Evolutionary conservation across 2,329 filamentous ascomycete species (phyloP).

Genomic region (Ceratocystis smalleyi): DNA sequence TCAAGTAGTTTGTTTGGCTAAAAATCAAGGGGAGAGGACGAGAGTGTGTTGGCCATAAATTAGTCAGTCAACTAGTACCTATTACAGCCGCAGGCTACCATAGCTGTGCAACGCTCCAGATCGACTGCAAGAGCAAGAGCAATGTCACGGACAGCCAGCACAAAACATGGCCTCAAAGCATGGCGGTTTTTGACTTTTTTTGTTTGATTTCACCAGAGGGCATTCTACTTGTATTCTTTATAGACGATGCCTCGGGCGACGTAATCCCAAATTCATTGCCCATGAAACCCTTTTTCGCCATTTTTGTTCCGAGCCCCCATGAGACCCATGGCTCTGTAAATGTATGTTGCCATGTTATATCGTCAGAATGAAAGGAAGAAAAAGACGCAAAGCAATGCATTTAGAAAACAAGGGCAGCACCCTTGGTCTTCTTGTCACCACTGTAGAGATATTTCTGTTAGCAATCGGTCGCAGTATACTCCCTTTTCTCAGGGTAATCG

Average conservation of each 20-base stretch:
- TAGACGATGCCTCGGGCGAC: conserved; percentile 28
- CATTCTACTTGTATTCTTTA: conserved; percentile 30
- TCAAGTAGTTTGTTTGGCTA: neutral
- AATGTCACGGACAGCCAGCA: neutral
- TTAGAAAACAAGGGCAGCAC: conserved; percentile 99
- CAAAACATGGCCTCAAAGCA: neutral
- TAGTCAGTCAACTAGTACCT: neutral
- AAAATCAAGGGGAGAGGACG: neutral
- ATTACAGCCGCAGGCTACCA: neutral
- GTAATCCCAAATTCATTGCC: conserved; percentile 20
- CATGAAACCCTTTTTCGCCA: conserved; percentile 33
- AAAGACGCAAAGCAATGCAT: conserved; percentile 32
- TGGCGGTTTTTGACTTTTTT: conserved; percentile 18
- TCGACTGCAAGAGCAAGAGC: neutral
- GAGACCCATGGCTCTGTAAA: conserved; percentile 8
- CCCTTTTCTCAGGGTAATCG: neutral
- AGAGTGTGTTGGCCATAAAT: neutral
- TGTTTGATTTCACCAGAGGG: conserved; percentile 15
- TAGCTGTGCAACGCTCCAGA: neutral
- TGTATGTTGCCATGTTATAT: conserved; percentile 25
- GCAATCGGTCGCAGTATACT: conserved; percentile 20
- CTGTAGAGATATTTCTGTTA: conserved; percentile 37
- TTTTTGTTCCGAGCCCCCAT: conserved; percentile 19
- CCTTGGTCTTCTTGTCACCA: conserved; percentile 99
- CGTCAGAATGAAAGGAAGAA: conserved; percentile 32